These are phyloP conservation scores for Aegilops umbellulata DNA, from an alignment of 176 grass and related monocot species.

Conservation along the genomic window DNA sequence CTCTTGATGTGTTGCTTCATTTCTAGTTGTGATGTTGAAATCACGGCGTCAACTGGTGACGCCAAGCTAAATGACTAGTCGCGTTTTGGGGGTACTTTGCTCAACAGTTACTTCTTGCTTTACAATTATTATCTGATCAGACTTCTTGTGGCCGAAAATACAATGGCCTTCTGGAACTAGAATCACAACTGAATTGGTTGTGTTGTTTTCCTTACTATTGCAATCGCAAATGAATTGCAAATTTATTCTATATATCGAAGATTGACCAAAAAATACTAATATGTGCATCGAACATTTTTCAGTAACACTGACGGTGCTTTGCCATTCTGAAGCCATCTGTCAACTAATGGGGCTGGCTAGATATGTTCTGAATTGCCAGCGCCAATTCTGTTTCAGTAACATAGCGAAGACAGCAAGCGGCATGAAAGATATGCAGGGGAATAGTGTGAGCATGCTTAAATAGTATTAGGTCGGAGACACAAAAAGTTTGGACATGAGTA, in stretches of 20 bases:
- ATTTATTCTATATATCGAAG: not conserved
- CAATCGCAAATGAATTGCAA: not conserved
- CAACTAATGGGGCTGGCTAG: not conserved
- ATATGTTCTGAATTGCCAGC: not conserved
- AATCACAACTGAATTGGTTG: not conserved
- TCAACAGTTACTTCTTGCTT: slow-evolving; percentile 1
- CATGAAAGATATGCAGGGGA: not conserved
- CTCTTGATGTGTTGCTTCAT: slow-evolving; percentile 10
- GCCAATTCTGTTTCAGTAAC: not conserved
- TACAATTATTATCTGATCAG: not conserved
- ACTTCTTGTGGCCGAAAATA: slow-evolving; percentile 12
- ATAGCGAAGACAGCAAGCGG: not conserved
- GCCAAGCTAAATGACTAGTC: not conserved
- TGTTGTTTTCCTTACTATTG: not conserved
- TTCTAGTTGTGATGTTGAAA: slow-evolving; percentile 14
- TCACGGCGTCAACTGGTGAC: not conserved
- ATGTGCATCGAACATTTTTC: not conserved
- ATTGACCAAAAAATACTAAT: not conserved
- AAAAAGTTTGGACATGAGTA: not conserved
- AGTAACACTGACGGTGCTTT: not conserved
- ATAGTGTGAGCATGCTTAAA: slow-evolving; percentile 23
- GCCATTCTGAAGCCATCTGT: not conserved
- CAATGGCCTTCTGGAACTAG: not conserved
- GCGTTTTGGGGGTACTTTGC: not conserved
- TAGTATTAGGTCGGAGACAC: not conserved